Evolutionary conservation across 2,329 filamentous ascomycete species (phyloP), one percentile per base, ranked within the genome.

Genomic region (Pseudogymnoascus sp.): DNA sequence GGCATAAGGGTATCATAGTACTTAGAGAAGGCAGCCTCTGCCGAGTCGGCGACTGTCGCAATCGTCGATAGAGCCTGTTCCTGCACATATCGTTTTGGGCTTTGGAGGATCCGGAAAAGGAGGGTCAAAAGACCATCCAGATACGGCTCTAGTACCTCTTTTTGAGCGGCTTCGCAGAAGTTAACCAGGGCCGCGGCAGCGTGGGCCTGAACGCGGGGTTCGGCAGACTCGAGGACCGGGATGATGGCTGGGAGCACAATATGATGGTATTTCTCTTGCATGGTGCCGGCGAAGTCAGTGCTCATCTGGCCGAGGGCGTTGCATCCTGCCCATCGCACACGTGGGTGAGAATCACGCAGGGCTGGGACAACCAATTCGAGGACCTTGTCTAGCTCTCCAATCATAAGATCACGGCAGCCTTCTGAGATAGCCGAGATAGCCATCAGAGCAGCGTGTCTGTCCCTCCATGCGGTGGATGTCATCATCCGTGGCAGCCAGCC

Each of bases 231-330:
- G 5, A 99, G 83, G 0, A 97, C 93, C 1, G 93, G 93, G 62
- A 99, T 92, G 63, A 99, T 95, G 68, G 91, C 91, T 69, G 87
- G 91, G 61, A 99, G 82, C 14, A 99, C 90, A 50, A 87, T 82
- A 67, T 90, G 85, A 75, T 96, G 95, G 76, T 96, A 96, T 71
- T 96, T 95, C 69, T 91, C 89, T 76, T 99, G 95, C 93, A 99
- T 97, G 10, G 90, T 96, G 11, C 93, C 93, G 11, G 96, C 93
- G 75, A 99, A 99, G 73, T 99, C 95, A 33, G 95, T 99, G 79
- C 93, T 97, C 95, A 99, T 99, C 76, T 99, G 95, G 29, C 95
- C 95, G n/a, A 99, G 83, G 44, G 95, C 95, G 73, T 99, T 97
- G 80, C 95, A 99, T 35, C 93, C 95, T 61, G 95, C 95, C 87